Evolutionary conservation across 23 red algal species (phyloP).

Genomic region (Rhodosorus marinus): DNA sequence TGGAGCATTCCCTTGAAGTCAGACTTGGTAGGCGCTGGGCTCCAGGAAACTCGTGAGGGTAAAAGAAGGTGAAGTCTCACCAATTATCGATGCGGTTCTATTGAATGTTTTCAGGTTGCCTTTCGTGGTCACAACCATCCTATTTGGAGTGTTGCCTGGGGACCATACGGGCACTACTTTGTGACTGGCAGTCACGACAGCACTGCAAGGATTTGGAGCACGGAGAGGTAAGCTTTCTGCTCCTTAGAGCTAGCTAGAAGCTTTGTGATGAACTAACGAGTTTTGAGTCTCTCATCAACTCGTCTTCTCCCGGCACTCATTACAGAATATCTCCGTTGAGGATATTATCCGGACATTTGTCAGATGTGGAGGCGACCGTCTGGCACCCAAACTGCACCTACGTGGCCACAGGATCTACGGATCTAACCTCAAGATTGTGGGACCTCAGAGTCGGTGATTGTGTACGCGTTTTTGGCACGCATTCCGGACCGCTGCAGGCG

Average conservation of each 20-base stretch:
- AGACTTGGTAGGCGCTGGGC: constrained; percentile 69
- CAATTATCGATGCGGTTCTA: no score
- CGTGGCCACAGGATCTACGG: constrained; percentile 59
- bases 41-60: no score
- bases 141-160: constrained; percentile 58
- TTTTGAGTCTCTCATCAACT: no score
- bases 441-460: constrained; percentile 55
- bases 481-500: constrained; percentile 25
- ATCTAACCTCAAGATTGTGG: constrained; percentile 74
- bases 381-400: constrained; percentile 98
- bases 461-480: constrained; percentile 53
- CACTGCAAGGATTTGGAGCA: constrained; percentile 56
- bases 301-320: no score
- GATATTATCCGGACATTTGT: constrained; percentile 71
- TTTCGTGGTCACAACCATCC: constrained; percentile 73
- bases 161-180: constrained; percentile 77
- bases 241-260: no score
- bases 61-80: no score
- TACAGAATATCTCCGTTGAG: constrained; percentile 51
- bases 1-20: constrained; percentile 30
- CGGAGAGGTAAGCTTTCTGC: no score
- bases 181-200: constrained; percentile 54
- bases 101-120: no score
- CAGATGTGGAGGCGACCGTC: constrained; percentile 66
- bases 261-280: no score